phyloP scores from a whole-genome alignment of 495 filamentous ascomycete genomes.

The Chaetomium fimeti region DNA sequence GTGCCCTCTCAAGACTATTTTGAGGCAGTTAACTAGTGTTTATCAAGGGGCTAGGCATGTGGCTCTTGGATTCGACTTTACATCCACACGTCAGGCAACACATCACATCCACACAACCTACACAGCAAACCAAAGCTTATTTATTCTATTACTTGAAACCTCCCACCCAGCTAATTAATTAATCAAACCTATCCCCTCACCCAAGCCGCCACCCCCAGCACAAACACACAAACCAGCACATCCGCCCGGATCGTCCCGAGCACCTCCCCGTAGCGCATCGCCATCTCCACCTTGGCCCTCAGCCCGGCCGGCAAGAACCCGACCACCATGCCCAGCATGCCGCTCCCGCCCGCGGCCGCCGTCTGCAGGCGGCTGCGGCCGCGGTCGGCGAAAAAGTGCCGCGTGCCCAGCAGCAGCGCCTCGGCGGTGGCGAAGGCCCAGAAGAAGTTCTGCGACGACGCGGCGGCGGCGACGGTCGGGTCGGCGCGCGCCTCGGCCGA shows the following conservation, averaged over 20 bases:
- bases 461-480: background rate
- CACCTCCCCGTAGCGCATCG: constrained; percentile 68
- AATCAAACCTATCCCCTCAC: constrained; percentile 11
- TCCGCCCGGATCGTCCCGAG: constrained; percentile 60
- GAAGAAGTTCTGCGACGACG: constrained; percentile 54
- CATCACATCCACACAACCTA: background rate
- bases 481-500: background rate
- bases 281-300: constrained; percentile 56
- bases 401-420: constrained; percentile 63
- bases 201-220: constrained; percentile 58
- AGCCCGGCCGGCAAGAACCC: constrained; percentile 59
- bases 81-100: background rate
- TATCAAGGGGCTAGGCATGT: too few relatives aligned
- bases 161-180: background rate
- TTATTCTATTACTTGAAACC: background rate
- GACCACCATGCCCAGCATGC: constrained; percentile 56
- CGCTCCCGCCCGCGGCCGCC: background rate
- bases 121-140: background rate
- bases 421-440: constrained; percentile 77
- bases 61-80: too few relatives aligned
- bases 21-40: too few relatives aligned
- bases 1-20: too few relatives aligned
- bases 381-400: constrained; percentile 60
- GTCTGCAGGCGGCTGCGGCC: constrained; percentile 31
- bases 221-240: constrained; percentile 71